phyloP scores from a whole-genome alignment of 2,329 filamentous ascomycete species.

The Rutstroemia sp. region DNA sequence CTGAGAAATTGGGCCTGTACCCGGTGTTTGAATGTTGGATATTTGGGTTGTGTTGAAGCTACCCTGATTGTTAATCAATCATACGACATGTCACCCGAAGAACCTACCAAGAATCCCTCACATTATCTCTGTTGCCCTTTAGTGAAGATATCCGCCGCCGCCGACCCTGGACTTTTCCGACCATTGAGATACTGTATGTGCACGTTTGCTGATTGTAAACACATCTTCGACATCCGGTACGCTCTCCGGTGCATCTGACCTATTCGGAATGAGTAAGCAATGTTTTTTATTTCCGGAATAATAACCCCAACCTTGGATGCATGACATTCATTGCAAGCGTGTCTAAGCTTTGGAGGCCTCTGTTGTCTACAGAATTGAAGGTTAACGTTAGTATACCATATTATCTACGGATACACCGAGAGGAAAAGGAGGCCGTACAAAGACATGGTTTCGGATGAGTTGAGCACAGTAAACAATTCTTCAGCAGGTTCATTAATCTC shows the following conservation, averaged over 20 bases:
- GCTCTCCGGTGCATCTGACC: slow-evolving; percentile 5
- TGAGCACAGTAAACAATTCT: too few relatives aligned
- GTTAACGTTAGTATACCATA: neutral
- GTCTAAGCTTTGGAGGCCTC: slow-evolving; percentile 2
- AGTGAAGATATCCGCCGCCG: neutral
- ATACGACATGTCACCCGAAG: too few relatives aligned
- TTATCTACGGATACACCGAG: neutral
- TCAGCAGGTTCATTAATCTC: too few relatives aligned
- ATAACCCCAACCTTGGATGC: neutral
- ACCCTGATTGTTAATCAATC: too few relatives aligned
- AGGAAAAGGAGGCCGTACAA: neutral
- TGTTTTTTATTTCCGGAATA: neutral
- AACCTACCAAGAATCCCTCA: neutral
- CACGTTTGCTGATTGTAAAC: slow-evolving; percentile 3
- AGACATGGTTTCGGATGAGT: too few relatives aligned
- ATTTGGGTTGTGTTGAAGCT: too few relatives aligned
- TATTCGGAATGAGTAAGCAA: neutral
- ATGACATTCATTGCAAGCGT: slow-evolving; percentile 9
- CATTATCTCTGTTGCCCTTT: neutral
- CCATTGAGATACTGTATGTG: slow-evolving; percentile 7
- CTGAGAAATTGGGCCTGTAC: too few relatives aligned
- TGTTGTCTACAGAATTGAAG: neutral
- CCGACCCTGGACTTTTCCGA: slow-evolving; percentile 4
- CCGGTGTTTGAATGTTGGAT: too few relatives aligned
- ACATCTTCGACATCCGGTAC: slow-evolving; percentile 3